phyloP scores from a whole-genome alignment of 331 rosid species.

The Telfairia occidentalis region DNA sequence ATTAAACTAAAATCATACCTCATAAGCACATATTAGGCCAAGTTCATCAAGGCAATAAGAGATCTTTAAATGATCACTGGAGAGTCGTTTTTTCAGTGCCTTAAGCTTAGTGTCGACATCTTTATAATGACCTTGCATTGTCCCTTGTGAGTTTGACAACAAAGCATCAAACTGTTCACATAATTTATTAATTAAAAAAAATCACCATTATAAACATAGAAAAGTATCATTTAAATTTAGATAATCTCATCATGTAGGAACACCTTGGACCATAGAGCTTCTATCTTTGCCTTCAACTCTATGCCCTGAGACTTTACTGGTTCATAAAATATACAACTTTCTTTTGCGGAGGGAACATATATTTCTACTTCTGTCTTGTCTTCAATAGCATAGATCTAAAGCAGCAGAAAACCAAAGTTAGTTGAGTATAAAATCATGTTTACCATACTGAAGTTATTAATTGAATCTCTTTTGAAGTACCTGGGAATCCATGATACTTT shows the following conservation, averaged over 20 bases:
- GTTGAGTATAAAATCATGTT: not conserved
- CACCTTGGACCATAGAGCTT: conserved; percentile 66
- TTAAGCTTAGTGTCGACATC: conserved; percentile 40
- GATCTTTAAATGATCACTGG: conserved; percentile 43
- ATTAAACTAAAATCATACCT: conserved; percentile 42
- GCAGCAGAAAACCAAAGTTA: conserved; percentile 10
- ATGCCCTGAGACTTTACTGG: conserved; percentile 24
- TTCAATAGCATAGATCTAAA: conserved; percentile 55
- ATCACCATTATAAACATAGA: not conserved
- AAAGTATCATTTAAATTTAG: not conserved
- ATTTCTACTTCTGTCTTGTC: conserved; percentile 54
- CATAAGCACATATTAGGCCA: conserved; percentile 74
- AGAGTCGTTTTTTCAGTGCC: conserved; percentile 39
- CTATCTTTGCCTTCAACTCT: conserved; percentile 57
- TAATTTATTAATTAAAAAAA: not conserved
- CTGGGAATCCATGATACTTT: conserved; percentile 61
- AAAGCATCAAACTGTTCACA: conserved; percentile 44
- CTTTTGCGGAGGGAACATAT: conserved; percentile 51
- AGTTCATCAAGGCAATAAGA: conserved; percentile 73
- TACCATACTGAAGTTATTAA: not conserved
- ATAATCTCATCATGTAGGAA: conserved; percentile 3
- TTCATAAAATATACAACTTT: conserved; percentile 49
- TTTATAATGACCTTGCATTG: conserved; percentile 22
- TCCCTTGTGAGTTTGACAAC: conserved; percentile 38
- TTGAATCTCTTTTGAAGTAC: conserved; percentile 21